Evolutionary conservation across 2,329 filamentous ascomycete species (phyloP), one percentile per base, ranked within the genome.

Genomic region (Ophiostoma piceae): DNA sequence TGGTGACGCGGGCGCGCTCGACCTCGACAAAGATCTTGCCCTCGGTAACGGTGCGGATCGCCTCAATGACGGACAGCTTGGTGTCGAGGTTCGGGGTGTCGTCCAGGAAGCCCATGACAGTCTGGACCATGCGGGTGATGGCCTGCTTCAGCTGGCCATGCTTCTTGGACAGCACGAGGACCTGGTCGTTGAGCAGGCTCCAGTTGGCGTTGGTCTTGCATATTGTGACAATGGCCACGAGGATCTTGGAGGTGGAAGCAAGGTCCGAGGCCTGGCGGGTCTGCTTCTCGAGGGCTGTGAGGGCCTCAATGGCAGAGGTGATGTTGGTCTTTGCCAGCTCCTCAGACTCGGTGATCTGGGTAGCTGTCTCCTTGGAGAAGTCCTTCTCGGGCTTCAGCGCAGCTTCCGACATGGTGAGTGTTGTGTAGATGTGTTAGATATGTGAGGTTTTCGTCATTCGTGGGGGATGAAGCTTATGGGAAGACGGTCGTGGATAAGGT

Each of bases 21-120:
- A 99, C 95, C 84, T 99, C 95, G 76, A 99, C 94, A 77, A 99
- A 99, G 79, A 99, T 99, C 90, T 99, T 99, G 82, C 95, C 95
- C 81, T 99, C 95, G 9, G 95, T 99, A 67, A 99, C 94, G 60
- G 94, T 98, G 75, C 95, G 88, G 76, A 99, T 81, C 1, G 94
- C 96, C 81, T 99, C 94, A 77, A 99, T 99, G 71, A 97, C 88
- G 29, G 92, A 90, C 70, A 99, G 84, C 83, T 98, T 99, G 47
- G 88, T 93, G 75, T 97, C 93, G 72, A 92, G 77, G 76, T 88
- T 90, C 43, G 95, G 93, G 29, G 93, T 93, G 66, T 91, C 88
- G 77, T 96, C 91, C 77, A 99, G 82, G 80, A 98, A 97, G 71
- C 84, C 85, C 89, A 99, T 97, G 73, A 97, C 93, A 66, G 90